Evolutionary conservation across 257 asterid genomes (phyloP), one percentile per base, ranked within the genome.

Genomic region (Apocynum venetum): DNA sequence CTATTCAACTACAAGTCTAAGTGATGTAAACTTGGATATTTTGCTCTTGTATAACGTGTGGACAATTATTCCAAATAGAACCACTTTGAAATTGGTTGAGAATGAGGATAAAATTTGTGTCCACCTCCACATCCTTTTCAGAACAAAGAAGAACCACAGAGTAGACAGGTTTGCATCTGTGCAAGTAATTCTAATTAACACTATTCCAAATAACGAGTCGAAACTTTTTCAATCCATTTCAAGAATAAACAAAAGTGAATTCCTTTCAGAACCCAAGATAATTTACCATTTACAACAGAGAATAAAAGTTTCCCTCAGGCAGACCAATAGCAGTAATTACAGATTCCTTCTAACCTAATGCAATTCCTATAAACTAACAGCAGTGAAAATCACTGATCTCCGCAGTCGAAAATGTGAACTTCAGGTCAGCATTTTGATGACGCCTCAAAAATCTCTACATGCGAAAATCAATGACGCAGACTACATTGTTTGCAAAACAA

Each of bases 401-500:
- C 65, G 5, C 70, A 10, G 6, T 43, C 66, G 57, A 67, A 79
- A 72, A 51, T 9, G 19, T 14, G 0, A 17, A 6, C 64, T 70
- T 51, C 11, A 46, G 61, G 63, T 7, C 35, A n/a, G 71, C 49
- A 47, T 59, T 41, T 25, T n/a, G 64, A 7, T 57, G 36, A 4
- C 56, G 41, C 43, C 8, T 12, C 4, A 57, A 57, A 76, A 69
- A 72, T 70, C 43, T 80, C 86, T 89, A 93, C 92, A 89, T 89
- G 31, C 98, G 94, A 77, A 96, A 85, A 83, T 96, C 98, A 78
- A 96, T 78, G 75, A 96, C 97, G 38, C 93, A 91, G 56, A 96
- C 98, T 40, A 91, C 93, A 65, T 93, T 96, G 91, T 91, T 88
- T 25, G 99, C 91, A 9, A 91, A 96, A 88, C 97, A 89, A 80